Conservation (phyloP, 2,329 filamentous ascomycete species). For the Thermothelomyces thermophilus region DNA sequence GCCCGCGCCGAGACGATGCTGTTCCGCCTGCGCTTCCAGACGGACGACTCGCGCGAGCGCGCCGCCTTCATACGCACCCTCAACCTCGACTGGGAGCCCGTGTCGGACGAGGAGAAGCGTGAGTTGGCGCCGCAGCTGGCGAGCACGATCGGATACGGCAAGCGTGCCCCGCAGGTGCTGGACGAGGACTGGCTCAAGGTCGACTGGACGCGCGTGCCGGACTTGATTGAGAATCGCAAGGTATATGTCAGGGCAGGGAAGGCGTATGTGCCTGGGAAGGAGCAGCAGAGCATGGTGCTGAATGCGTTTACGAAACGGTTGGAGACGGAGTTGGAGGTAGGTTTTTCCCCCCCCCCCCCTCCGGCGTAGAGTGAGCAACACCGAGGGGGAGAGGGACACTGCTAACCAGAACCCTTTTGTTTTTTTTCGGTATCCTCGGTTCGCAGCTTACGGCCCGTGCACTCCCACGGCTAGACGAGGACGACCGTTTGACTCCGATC, state of each 20-base stretch:
- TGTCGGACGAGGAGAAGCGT: conserved; percentile 70
- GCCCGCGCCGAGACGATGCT: conserved; percentile 80
- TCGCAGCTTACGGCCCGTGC: conserved; percentile 76
- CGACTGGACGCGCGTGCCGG: conserved; percentile 88
- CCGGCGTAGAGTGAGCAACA: background rate
- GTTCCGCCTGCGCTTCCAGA: conserved; percentile 73
- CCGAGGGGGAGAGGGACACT: too few species aligned
- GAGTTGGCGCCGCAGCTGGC: conserved; percentile 56
- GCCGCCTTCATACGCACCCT: conserved; percentile 69
- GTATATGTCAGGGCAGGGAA: conserved; percentile 75
- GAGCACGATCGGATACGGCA: conserved; percentile 38
- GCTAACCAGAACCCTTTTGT: background rate
- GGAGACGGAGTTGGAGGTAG: conserved; percentile 75
- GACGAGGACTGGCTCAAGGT: conserved; percentile 97
- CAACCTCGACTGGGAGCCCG: conserved; percentile 76
- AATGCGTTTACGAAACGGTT: conserved; percentile 76
- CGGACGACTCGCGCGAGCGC: conserved; percentile 68
- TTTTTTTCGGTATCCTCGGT: background rate
- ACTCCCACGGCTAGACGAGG: conserved; percentile 87
- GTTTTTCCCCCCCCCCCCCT: conserved; percentile 14
- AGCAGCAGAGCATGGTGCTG: conserved; percentile 83
- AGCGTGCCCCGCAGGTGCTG: conserved; percentile 34
- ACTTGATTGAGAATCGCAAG: conserved; percentile 72
- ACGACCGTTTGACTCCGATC: conserved; percentile 72
- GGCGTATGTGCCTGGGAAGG: conserved; percentile 81